These are phyloP conservation scores for Lycium ferocissimum DNA, from an alignment of 257 asterid species.

Conservation along the genomic window DNA sequence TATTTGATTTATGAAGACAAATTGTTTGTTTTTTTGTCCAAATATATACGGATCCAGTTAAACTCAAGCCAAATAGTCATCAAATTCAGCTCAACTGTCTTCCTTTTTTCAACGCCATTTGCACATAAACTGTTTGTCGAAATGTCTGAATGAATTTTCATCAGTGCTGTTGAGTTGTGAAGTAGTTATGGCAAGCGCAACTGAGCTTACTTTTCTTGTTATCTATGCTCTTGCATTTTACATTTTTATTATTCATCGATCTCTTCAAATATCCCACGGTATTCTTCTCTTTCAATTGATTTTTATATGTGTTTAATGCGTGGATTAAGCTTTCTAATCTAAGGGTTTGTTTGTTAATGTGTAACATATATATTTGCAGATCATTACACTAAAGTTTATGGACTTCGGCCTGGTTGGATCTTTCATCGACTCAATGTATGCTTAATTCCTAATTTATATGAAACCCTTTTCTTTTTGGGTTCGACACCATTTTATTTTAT, in stretches of 20 bases:
- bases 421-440: constrained; percentile 60
- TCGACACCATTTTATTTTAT: neutral
- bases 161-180: neutral
- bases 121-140: neutral
- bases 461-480: neutral
- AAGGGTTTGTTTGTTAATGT: neutral
- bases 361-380: constrained; percentile 50
- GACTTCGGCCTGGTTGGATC: constrained; percentile 53
- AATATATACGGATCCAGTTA: no score
- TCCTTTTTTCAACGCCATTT: no score
- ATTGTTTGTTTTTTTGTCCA: no score
- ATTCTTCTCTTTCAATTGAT: neutral
- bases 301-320: neutral
- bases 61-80: neutral
- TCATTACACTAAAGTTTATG: constrained; percentile 67
- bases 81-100: no score
- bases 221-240: constrained; percentile 73
- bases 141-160: neutral
- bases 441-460: neutral
- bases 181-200: constrained; percentile 23
- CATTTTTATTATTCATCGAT: constrained; percentile 66
- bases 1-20: no score
- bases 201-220: constrained; percentile 70
- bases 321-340: neutral
- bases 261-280: constrained; percentile 89